Base-by-base conservation (phyloP, 2,329 filamentous ascomycete genomes). In the Penicillium sp. region DNA sequence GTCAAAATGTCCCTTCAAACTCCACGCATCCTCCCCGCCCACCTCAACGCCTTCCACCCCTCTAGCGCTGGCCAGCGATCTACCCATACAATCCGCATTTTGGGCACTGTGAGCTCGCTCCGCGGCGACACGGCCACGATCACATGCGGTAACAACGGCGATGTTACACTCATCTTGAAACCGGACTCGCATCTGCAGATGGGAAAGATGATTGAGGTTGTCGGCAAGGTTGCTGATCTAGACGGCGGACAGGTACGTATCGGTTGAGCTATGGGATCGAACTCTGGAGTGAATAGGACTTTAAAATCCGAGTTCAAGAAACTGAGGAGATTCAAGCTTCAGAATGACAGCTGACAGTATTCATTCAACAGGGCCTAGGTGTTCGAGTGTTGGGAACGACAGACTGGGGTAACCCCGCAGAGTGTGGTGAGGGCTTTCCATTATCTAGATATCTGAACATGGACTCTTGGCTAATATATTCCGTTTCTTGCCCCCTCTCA, bases 71-170 rank as follows among this genome's bases (percentile, higher is more conserved):
- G 59, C 53, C 58, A 65, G 26, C 64, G 66, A 52, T 74, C 77
- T 46, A 75, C 83, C 69, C 78, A 85, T 61, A 90, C 89, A 58
- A 90, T 97, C 59, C 92, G 92, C 65, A 81, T 97, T 51, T 82
- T 96, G 5, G 94, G 94, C 67, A 92, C 89, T 67, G 92, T 97
- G 43, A 83, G 85, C 3, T 87, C 94, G 67, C 81, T 97, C 21
- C 87, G 87, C 48, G 92, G 92, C 62, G 90, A 94, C 48, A 83
- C 84, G 47, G 93, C 92, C 0, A 85, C 86, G 5, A 83, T 97
- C 26, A 91, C 96, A 53, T 88, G 91, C 5, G 88, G 80, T 2
- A 65, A 60, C 23, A 69, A 86, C 23, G 93, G 93, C 0, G 83
- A 86, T 19, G 84, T 97, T 23, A 90, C 87, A 0, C 80, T 91